Conservation (phyloP, 2,329 filamentous ascomycete species). For the Pseudomassariella vexata region DNA sequence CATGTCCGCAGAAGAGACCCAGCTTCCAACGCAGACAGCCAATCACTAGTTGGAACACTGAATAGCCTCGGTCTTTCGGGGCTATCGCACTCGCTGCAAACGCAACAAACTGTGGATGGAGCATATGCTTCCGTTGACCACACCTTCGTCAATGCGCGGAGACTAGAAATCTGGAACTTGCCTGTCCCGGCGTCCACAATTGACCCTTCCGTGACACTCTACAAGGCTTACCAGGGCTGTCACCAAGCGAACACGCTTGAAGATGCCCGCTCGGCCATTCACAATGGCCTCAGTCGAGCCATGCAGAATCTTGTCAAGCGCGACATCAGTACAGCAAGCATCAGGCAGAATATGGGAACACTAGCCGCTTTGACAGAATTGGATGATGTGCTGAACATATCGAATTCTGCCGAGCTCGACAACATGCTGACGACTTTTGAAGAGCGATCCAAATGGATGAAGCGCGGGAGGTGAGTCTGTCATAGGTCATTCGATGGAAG, state of each 20-base stretch:
- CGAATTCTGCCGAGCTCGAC: conserved; percentile 54
- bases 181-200: conserved; percentile 60
- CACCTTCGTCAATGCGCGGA: conserved; percentile 73
- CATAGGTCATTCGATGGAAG: background rate
- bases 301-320: conserved; percentile 51
- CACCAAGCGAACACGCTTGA: conserved; percentile 56
- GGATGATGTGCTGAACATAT: conserved; percentile 65
- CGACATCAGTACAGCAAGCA: conserved; percentile 41
- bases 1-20: conserved; percentile 61
- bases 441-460: conserved; percentile 70
- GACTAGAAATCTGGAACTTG: conserved; percentile 88
- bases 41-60: conserved; percentile 70
- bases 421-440: conserved; percentile 59
- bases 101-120: conserved; percentile 54
- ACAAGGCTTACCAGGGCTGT: conserved; percentile 75
- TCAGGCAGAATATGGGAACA: conserved; percentile 52
- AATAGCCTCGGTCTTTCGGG: conserved; percentile 79
- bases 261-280: conserved; percentile 51
- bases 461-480: conserved; percentile 62
- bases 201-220: conserved; percentile 64
- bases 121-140: conserved; percentile 58
- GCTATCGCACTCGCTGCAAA: conserved; percentile 71
- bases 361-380: conserved; percentile 75
- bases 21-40: conserved; percentile 52
- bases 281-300: conserved; percentile 55